Evolutionary conservation across 768 basidiomycete genomes (phyloP), one percentile per base, ranked within the genome.

Genomic region (Mycena floridula): DNA sequence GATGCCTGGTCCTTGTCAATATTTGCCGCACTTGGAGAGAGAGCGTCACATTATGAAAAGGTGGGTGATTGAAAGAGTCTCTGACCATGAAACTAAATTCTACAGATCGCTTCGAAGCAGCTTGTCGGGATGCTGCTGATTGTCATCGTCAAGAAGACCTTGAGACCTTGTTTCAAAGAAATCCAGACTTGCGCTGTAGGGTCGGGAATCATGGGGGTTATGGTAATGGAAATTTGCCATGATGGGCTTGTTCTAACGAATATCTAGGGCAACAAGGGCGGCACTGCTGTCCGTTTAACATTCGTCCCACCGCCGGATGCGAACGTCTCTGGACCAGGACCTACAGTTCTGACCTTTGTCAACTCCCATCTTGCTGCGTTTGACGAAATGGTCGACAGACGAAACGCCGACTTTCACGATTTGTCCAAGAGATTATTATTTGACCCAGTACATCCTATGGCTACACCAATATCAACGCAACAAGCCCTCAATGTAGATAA

Each of bases 321-420:
- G 22, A 26, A 27, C 15, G 25, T 47, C 4, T 53, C 42, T 8
- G 20, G 37, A 8, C 45, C 70, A 45, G 57, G 66, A 3, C 55
- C 80, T 3, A 73, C 69, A 2, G 61, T 69, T 0, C 54, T 92
- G 26, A 85, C 86, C 1, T 89, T 91, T 53, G 81, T 91, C 36
- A 86, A 86, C 58, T 70, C 89, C 6, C 89, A 93, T 61, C 70
- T 93, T 9, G 88, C 89, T 0, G 89, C 89, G 11, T 87, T 82
- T 47, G 86, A 90, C 52, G 85, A 87, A 48, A 84, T 86, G 76
- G 65, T 68, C 18, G 85, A 88, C 13, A 79, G 75, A 47, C 70
- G 89, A 13, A 85, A 91, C 51, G 66, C 69, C 9, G 88, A 92
- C 54, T 89, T 84, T 50, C 75, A 77, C 18, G 87, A 90, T 42